A percentile compares a stretch with the other conserved stretches of the same genome.
Evolutionary conservation across 257 asterid genomes (phyloP).

Genomic region (Dorcoceras hygrometricum): DNA sequence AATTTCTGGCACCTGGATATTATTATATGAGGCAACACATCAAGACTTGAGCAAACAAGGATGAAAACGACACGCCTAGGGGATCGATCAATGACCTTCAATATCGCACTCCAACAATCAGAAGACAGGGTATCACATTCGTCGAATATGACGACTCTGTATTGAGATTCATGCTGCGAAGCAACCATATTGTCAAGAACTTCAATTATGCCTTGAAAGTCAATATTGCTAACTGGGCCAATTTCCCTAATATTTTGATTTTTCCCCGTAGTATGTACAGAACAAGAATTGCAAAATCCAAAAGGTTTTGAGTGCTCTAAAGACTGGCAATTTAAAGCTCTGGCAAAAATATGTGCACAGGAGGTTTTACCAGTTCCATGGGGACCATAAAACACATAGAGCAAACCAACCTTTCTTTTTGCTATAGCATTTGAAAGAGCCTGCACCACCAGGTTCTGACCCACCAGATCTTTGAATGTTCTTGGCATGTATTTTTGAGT

Average conservation of each 20-base stretch:
- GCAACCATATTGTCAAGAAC: constrained; percentile 46
- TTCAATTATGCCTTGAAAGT: constrained; percentile 49
- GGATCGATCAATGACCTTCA: constrained; percentile 67
- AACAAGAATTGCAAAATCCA: constrained; percentile 70
- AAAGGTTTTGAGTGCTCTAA: constrained; percentile 72
- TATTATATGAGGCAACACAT: constrained; percentile 72
- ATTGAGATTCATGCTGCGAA: constrained; percentile 50
- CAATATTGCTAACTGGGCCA: constrained; percentile 65
- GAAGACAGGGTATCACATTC: constrained; percentile 67
- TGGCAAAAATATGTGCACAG: constrained; percentile 74
- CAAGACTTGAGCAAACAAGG: constrained; percentile 79
- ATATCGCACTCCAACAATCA: constrained; percentile 72
- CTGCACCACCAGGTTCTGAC: constrained; percentile 81
- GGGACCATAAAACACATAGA: constrained; percentile 83
- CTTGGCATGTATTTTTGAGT: constrained; percentile 83
- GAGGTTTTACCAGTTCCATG: constrained; percentile 90
- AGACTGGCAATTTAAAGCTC: constrained; percentile 78
- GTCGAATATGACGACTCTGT: constrained; percentile 67
- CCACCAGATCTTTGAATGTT: constrained; percentile 75
- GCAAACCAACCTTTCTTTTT: constrained; percentile 64
- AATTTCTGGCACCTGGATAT: constrained; percentile 89
- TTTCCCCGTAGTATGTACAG: constrained; percentile 54
- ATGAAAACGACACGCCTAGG: constrained; percentile 70
- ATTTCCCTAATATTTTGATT: constrained; percentile 61
- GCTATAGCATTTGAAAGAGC: constrained; percentile 81